phyloP scores from a whole-genome alignment of 768 basidiomycete species.

The Tricholoma sp. region DNA sequence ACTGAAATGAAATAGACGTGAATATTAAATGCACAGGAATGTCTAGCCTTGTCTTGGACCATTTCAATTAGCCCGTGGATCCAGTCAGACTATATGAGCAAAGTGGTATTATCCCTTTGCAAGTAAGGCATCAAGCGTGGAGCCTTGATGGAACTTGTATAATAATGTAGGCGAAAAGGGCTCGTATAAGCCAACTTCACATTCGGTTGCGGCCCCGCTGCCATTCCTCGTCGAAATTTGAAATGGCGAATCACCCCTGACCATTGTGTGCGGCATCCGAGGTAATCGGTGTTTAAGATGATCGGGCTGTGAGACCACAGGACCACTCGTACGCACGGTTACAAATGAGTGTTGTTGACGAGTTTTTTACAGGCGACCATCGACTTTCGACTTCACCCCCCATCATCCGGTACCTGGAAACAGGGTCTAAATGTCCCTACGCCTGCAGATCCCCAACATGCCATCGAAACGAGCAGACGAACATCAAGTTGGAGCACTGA shows the following conservation, averaged over 20 bases:
- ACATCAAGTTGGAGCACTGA: conserved; percentile 67
- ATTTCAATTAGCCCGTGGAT: background rate
- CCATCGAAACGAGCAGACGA: conserved; percentile 21
- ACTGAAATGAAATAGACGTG: background rate
- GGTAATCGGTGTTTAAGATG: background rate
- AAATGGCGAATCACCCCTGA: too few species aligned
- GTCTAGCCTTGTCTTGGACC: background rate
- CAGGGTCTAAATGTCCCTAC: background rate
- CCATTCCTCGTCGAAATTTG: too few species aligned
- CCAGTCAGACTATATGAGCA: background rate
- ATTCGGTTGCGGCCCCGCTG: too few species aligned
- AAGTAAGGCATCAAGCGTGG: too few species aligned
- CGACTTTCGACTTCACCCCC: background rate
- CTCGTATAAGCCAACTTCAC: too few species aligned
- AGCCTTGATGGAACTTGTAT: too few species aligned
- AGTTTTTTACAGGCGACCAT: too few species aligned
- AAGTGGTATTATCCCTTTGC: too few species aligned
- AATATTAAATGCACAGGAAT: background rate
- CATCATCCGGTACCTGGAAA: background rate
- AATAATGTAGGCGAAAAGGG: too few species aligned
- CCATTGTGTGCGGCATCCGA: background rate
- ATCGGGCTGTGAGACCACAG: background rate
- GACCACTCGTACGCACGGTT: too few species aligned
- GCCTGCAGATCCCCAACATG: conserved; percentile 3
- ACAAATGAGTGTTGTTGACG: too few species aligned